Evolutionary conservation across 148 eudicot genomes (phyloP).

Genomic region (Rhododendron vialii): DNA sequence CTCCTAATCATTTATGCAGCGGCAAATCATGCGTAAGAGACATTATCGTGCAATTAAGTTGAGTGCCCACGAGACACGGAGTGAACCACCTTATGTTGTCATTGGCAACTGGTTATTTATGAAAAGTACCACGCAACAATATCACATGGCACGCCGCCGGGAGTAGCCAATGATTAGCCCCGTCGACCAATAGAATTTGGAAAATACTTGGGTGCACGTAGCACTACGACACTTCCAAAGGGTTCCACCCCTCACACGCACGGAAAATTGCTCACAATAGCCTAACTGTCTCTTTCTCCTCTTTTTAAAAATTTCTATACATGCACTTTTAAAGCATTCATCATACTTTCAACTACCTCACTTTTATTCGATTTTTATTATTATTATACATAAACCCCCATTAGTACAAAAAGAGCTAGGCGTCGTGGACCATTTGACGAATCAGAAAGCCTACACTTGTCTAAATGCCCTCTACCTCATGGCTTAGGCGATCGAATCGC

Average conservation of each 20-base stretch:
- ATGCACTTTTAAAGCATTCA: background rate
- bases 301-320: background rate
- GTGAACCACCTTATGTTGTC: too few relatives aligned
- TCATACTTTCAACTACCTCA: background rate
- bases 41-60: too few relatives aligned
- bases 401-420: background rate
- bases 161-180: background rate
- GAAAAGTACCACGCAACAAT: too few relatives aligned
- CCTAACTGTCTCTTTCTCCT: background rate
- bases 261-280: background rate
- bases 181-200: background rate
- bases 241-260: background rate
- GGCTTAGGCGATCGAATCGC: background rate
- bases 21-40: too few relatives aligned
- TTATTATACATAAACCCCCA: background rate
- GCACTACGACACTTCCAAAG: background rate
- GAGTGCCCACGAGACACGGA: too few relatives aligned
- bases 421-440: background rate
- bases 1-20: too few relatives aligned
- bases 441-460: constrained; percentile 3
- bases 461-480: background rate
- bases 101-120: too few relatives aligned
- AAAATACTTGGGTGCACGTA: too few relatives aligned
- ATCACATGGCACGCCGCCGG: background rate
- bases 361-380: background rate